Percentiles rank a stretch among this genome's conserved stretches.
These are phyloP conservation scores for Candida sonorensis DNA, from an alignment of 805 yeast species.

Conservation along the genomic window DNA sequence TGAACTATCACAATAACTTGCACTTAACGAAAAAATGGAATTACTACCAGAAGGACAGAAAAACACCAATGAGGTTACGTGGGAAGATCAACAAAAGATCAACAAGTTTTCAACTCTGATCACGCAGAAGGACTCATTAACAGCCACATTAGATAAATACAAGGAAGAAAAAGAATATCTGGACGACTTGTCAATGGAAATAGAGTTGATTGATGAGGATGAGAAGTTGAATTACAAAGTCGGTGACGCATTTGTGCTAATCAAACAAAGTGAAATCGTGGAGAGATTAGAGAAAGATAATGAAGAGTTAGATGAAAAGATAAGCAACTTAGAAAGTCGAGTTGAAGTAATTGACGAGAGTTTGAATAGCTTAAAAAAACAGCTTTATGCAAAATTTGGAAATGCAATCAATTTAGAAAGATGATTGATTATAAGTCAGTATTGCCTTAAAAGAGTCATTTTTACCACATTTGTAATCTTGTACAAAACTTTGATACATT, in stretches of 20 bases:
- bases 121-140: conserved; percentile 55
- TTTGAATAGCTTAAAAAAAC: conserved; percentile 56
- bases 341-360: conserved; percentile 47
- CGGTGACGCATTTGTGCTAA: conserved; percentile 72
- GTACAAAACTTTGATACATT: too few relatives aligned
- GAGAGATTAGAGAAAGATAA: conserved; percentile 60
- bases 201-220: conserved; percentile 78
- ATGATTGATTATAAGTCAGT: conserved; percentile 17
- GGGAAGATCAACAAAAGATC: conserved; percentile 86
- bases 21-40: conserved; percentile 16
- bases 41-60: conserved; percentile 47
- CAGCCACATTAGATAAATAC: conserved; percentile 39
- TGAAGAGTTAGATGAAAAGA: conserved; percentile 42
- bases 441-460: neutral
- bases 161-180: conserved; percentile 77
- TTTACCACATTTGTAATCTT: too few relatives aligned
- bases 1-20: too few relatives aligned
- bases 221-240: conserved; percentile 68
- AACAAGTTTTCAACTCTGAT: conserved; percentile 84
- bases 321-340: conserved; percentile 38
- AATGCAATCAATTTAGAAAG: conserved; percentile 79
- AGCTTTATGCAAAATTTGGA: conserved; percentile 86
- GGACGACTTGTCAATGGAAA: conserved; percentile 78
- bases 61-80: conserved; percentile 54
- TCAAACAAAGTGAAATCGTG: conserved; percentile 61